phyloP scores from a whole-genome alignment of 805 yeast genomes.

The Metschnikowia peoriensis region DNA sequence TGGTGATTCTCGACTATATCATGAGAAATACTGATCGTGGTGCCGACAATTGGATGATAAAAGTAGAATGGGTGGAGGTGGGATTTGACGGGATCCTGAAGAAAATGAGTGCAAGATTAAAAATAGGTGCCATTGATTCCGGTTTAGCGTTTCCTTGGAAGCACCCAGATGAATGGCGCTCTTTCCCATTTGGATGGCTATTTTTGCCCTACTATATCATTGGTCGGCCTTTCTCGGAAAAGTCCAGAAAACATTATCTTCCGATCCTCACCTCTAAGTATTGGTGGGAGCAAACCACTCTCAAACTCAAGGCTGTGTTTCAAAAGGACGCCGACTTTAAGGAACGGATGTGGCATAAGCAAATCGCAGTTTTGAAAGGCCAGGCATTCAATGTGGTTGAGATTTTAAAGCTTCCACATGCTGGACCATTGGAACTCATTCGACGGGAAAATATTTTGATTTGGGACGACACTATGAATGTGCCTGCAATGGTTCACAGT shows the following conservation, averaged over 20 bases:
- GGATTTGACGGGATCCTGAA: conserved; percentile 9
- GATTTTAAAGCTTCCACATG: conserved; percentile 51
- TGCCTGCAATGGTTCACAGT: conserved; percentile 39
- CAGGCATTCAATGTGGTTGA: conserved; percentile 78
- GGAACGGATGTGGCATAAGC: conserved; percentile 64
- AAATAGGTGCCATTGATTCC: conserved; percentile 72
- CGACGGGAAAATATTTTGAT: conserved; percentile 56
- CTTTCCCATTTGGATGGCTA: conserved; percentile 78
- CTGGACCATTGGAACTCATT: conserved; percentile 68
- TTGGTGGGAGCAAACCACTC: conserved; percentile 70
- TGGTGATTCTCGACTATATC: conserved; percentile 68
- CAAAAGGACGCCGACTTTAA: conserved; percentile 59
- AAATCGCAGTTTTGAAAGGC: conserved; percentile 70
- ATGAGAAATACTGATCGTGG: conserved; percentile 77
- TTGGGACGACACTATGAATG: conserved; percentile 59
- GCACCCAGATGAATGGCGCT: conserved; percentile 79
- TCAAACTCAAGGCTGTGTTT: conserved; percentile 47
- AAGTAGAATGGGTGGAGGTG: conserved; percentile 42
- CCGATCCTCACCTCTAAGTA: conserved; percentile 54
- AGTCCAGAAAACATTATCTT: conserved; percentile 54
- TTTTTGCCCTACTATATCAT: conserved; percentile 61
- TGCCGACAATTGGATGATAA: conserved; percentile 76
- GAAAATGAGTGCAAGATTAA: conserved; percentile 24
- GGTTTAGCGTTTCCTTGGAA: conserved; percentile 80
- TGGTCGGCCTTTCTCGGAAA: conserved; percentile 62